These are phyloP conservation scores for Ceratocystis destructans DNA, from an alignment of 2,329 filamentous ascomycete species.

Conservation along the genomic window DNA sequence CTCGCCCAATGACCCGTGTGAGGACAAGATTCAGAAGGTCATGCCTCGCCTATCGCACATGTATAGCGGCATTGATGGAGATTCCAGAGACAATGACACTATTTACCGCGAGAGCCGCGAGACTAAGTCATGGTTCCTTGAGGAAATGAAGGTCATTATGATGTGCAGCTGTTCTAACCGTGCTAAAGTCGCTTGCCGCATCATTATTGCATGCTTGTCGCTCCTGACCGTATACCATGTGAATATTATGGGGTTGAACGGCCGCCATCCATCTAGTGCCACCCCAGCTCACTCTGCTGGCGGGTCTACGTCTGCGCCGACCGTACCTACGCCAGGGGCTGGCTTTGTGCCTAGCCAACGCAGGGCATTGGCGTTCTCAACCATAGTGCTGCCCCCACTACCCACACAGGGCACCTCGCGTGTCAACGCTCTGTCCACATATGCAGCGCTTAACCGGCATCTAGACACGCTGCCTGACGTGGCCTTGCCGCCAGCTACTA, in stretches of 20 bases:
- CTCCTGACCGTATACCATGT: conserved; percentile 14
- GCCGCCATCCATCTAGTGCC: background rate
- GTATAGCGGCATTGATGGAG: background rate
- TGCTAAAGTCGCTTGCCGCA: background rate
- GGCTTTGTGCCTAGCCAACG: background rate
- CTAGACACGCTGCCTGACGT: background rate
- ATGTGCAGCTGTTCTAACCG: conserved; percentile 11
- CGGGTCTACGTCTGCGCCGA: background rate
- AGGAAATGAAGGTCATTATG: conserved; percentile 8
- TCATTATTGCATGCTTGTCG: conserved; percentile 12
- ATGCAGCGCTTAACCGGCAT: background rate
- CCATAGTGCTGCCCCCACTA: conserved; percentile 8
- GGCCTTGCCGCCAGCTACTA: background rate
- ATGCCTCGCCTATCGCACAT: conserved; percentile 4
- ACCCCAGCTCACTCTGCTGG: background rate
- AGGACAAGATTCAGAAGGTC: conserved; percentile 6
- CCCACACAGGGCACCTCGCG: conserved; percentile 2
- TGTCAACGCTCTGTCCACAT: background rate
- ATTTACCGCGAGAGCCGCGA: background rate
- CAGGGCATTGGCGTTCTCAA: conserved; percentile 3
- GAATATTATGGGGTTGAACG: conserved; percentile 6
- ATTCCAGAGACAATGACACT: background rate
- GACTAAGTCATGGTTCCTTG: background rate
- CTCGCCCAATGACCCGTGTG: background rate
- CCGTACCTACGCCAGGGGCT: background rate